phyloP scores from a whole-genome alignment of 192 early-diverging fungal genomes.

The Entomortierella chlamydospora region DNA sequence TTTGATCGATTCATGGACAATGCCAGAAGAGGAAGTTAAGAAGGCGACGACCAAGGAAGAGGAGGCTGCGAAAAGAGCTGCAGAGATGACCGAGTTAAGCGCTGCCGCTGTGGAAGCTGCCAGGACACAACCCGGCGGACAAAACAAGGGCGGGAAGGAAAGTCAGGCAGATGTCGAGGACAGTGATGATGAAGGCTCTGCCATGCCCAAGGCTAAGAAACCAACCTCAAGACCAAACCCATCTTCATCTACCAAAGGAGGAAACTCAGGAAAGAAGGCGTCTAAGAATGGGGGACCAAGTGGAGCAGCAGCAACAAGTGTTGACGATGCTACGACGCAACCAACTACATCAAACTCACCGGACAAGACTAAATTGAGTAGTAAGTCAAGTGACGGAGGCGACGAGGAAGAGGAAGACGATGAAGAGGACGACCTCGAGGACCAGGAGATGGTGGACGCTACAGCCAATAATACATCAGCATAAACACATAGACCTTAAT shows the following conservation, averaged over 20 bases:
- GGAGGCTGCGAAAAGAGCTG: conserved; percentile 11
- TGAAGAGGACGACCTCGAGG: conserved; percentile 27
- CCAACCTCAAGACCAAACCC: not conserved
- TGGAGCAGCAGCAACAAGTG: not conserved
- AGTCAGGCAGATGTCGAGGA: conserved; percentile 40
- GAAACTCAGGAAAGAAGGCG: conserved; percentile 4
- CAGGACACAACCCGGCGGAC: conserved; percentile 35
- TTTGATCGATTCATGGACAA: conserved; percentile 31
- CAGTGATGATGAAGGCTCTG: conserved; percentile 40
- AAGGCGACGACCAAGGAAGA: conserved; percentile 24
- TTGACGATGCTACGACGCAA: not conserved
- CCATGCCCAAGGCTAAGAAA: conserved; percentile 1
- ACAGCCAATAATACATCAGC: not conserved
- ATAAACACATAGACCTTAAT: not conserved
- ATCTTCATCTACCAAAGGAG: conserved; percentile 13
- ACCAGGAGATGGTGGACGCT: conserved; percentile 41
- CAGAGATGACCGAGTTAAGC: conserved; percentile 34
- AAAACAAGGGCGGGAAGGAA: conserved; percentile 38
- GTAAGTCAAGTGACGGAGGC: conserved; percentile 14
- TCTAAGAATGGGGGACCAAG: not conserved
- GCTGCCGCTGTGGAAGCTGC: conserved; percentile 47
- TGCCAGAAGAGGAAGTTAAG: conserved; percentile 31
- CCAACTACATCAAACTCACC: not conserved
- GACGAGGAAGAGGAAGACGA: conserved; percentile 37
- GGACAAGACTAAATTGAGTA: not conserved